Conservation (phyloP, 495 filamentous ascomycete genomes). For the Barbatosphaeria neglecta region DNA sequence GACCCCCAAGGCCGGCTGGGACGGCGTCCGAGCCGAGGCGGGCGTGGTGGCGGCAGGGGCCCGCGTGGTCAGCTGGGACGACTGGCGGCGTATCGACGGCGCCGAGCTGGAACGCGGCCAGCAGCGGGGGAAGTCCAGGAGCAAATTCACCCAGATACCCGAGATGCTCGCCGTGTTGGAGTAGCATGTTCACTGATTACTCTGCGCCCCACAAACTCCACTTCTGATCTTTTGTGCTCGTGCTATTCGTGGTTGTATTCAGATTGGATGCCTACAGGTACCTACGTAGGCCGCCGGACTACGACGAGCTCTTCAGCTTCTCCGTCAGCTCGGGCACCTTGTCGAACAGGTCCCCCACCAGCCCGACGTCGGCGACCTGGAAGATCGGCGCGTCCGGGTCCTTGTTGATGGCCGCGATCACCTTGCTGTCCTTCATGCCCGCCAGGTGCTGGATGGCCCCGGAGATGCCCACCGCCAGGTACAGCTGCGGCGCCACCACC, state of each 20-base stretch:
- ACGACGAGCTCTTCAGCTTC: slow-evolving; percentile 54
- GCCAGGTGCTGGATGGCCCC: slow-evolving; percentile 97
- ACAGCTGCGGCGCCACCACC: slow-evolving; percentile 92
- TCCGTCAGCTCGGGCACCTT: slow-evolving; percentile 93
- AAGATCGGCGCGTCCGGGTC: slow-evolving; percentile 95
- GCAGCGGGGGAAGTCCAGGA: slow-evolving; percentile 60
- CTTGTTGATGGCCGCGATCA: slow-evolving; percentile 98
- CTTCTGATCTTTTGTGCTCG: no score
- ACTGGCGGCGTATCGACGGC: slow-evolving; percentile 78
- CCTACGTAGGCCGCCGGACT: no score
- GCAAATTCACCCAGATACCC: slow-evolving; percentile 65
- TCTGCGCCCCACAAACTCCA: neutral
- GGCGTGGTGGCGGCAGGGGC: slow-evolving; percentile 15
- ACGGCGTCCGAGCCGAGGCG: slow-evolving; percentile 45
- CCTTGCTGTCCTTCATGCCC: slow-evolving; percentile 99
- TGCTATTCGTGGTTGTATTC: no score
- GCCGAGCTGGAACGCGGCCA: slow-evolving; percentile 60
- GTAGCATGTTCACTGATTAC: slow-evolving; percentile 6
- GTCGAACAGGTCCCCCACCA: slow-evolving; percentile 91
- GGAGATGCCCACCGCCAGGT: slow-evolving; percentile 89
- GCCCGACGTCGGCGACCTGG: slow-evolving; percentile 90
- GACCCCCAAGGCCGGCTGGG: slow-evolving; percentile 56
- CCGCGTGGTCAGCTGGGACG: slow-evolving; percentile 60
- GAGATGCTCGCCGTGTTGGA: slow-evolving; percentile 69
- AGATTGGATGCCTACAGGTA: no score